These are phyloP conservation scores for Euphorbia celastroides DNA, from an alignment of 441 rosid genomes.

Conservation along the genomic window DNA sequence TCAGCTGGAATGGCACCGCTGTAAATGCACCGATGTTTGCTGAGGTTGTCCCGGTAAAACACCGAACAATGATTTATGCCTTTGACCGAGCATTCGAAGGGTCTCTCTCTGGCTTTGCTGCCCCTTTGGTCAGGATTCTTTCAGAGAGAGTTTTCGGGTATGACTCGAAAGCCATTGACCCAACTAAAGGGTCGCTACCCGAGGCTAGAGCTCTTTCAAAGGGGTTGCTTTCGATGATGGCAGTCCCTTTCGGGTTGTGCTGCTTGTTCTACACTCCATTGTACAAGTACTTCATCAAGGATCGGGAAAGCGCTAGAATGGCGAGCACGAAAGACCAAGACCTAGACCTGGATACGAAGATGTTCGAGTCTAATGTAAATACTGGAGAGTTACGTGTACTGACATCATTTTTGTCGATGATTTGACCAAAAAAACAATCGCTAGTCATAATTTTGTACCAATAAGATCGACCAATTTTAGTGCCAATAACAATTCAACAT, in stretches of 20 bases:
- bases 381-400: background rate
- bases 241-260: constrained; percentile 78
- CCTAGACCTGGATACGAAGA: constrained; percentile 29
- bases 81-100: constrained; percentile 90
- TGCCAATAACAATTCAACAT: constrained; percentile 5
- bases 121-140: constrained; percentile 90
- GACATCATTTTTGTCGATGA: background rate
- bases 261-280: constrained; percentile 85
- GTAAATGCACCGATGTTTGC: constrained; percentile 96
- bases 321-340: constrained; percentile 49
- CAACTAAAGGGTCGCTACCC: constrained; percentile 48
- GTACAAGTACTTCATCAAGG: constrained; percentile 53
- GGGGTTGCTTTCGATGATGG: constrained; percentile 94
- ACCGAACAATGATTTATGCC: constrained; percentile 92
- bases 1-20: constrained; percentile 86
- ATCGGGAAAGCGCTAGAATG: constrained; percentile 59
- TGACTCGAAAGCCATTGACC: constrained; percentile 64
- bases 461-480: no score
- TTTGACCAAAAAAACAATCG: background rate
- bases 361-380: background rate
- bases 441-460: background rate
- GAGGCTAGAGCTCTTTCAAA: constrained; percentile 77
- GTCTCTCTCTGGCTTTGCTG: constrained; percentile 84
- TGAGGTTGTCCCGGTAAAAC: constrained; percentile 83
- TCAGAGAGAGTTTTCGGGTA: constrained; percentile 82